Conservation (phyloP, 2,329 filamentous ascomycete genomes). For the Penicillium sp. region DNA sequence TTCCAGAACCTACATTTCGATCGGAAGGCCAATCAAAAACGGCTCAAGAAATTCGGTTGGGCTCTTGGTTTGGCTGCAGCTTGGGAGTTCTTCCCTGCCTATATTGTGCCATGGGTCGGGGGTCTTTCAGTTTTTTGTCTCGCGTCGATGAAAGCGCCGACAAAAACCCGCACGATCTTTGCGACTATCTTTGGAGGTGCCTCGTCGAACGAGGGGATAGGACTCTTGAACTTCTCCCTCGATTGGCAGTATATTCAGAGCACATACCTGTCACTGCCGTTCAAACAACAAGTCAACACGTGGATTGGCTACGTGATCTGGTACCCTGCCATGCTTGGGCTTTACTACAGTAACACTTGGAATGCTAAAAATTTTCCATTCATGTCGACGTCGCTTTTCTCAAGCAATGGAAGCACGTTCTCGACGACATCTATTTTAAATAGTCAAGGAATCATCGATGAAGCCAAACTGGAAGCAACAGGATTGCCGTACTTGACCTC, state of each 20-base stretch:
- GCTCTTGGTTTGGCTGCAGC: constrained; percentile 25
- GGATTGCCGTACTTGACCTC: constrained; percentile 31
- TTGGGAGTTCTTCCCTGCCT: constrained; percentile 27
- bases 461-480: constrained; percentile 22
- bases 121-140: constrained; percentile 22
- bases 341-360: constrained; percentile 30
- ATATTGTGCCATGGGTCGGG: constrained; percentile 27
- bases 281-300: constrained; percentile 22
- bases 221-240: constrained; percentile 23
- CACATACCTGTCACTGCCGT: constrained; percentile 9
- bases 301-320: constrained; percentile 23
- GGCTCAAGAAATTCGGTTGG: constrained; percentile 28
- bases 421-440: constrained; percentile 23
- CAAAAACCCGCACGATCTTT: constrained; percentile 3
- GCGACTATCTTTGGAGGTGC: constrained; percentile 23
- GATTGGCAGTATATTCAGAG: constrained; percentile 26
- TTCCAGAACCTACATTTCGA: constrained; percentile 37
- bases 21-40: background rate
- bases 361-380: constrained; percentile 23
- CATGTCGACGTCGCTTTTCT: constrained; percentile 35
- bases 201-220: constrained; percentile 27
- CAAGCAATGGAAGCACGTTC: constrained; percentile 25
- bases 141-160: constrained; percentile 12
- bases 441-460: constrained; percentile 25
- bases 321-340: constrained; percentile 19